Evolutionary conservation across 1,139 yeast species (phyloP).

Genomic region (Saccharomyces hybrid): DNA sequence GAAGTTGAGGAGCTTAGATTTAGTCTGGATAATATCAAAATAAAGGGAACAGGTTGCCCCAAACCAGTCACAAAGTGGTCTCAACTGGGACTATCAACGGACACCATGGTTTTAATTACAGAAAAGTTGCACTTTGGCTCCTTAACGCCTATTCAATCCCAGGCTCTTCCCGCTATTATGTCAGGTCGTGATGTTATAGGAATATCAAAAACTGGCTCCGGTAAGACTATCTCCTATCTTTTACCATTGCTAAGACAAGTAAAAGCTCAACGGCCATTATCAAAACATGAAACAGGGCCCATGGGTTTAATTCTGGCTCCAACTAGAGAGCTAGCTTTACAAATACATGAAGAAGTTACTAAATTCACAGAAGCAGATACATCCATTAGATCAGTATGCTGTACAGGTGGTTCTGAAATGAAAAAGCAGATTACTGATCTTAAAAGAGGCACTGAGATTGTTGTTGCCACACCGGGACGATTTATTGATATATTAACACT

Average conservation of each 20-base stretch:
- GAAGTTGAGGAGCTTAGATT: slow-evolving; percentile 51
- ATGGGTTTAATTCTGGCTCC: slow-evolving; percentile 79
- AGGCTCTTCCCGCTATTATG: slow-evolving; percentile 86
- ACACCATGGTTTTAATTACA: slow-evolving; percentile 44
- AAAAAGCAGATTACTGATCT: slow-evolving; percentile 74
- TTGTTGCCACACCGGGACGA: slow-evolving; percentile 95
- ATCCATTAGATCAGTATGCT: slow-evolving; percentile 56
- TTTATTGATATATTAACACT: slow-evolving; percentile 83
- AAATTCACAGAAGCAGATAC: slow-evolving; percentile 46
- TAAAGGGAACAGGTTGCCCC: slow-evolving; percentile 52
- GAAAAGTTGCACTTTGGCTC: slow-evolving; percentile 27
- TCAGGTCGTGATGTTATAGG: slow-evolving; percentile 87
- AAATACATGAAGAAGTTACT: slow-evolving; percentile 61
- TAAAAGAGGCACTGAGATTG: slow-evolving; percentile 69
- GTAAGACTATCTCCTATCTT: slow-evolving; percentile 84
- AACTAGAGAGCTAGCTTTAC: slow-evolving; percentile 86
- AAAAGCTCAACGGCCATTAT: slow-evolving; percentile 54
- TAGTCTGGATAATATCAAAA: slow-evolving; percentile 54
- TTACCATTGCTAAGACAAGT: slow-evolving; percentile 81
- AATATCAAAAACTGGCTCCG: slow-evolving; percentile 94
- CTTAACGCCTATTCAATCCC: slow-evolving; percentile 83
- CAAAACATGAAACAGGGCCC: slow-evolving; percentile 56
- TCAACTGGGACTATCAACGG: slow-evolving; percentile 67
- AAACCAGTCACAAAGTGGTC: slow-evolving; percentile 72
- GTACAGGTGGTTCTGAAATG: slow-evolving; percentile 91